These are phyloP conservation scores for Hortaea werneckii DNA, from an alignment of 2,329 filamentous ascomycete species.

Conservation along the genomic window DNA sequence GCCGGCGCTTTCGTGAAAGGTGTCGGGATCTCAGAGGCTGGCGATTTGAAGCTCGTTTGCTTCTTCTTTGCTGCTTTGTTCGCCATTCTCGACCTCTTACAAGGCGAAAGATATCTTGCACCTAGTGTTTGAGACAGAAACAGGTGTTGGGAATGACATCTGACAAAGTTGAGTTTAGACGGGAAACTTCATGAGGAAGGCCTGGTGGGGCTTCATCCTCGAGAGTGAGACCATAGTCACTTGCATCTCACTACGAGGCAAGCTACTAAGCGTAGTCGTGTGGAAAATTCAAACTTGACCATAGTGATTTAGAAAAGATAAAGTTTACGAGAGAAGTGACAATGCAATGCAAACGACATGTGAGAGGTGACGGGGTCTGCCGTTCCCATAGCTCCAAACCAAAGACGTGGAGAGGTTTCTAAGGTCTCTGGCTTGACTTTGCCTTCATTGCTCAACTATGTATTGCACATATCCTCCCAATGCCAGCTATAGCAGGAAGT, in stretches of 20 bases:
- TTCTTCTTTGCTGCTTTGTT: not conserved
- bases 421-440: not conserved
- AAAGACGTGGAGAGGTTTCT: too few relatives aligned
- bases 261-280: too few relatives aligned
- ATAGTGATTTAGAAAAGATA: too few relatives aligned
- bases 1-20: conserved; percentile 61
- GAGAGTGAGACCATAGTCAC: too few relatives aligned
- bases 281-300: too few relatives aligned
- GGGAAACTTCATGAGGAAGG: too few relatives aligned
- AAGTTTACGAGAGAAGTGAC: too few relatives aligned
- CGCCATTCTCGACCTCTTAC: not conserved
- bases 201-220: too few relatives aligned
- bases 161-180: not conserved
- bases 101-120: not conserved
- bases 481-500: not conserved
- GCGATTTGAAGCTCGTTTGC: not conserved
- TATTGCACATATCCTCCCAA: not conserved
- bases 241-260: too few relatives aligned
- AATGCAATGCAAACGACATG: too few relatives aligned
- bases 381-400: too few relatives aligned
- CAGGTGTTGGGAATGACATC: not conserved
- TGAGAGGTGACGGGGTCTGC: too few relatives aligned
- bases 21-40: conserved; percentile 11
- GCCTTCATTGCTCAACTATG: conserved; percentile 1
- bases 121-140: not conserved